Base-by-base conservation (phyloP, 306 rosid genomes). In the Benincasa hispida region DNA sequence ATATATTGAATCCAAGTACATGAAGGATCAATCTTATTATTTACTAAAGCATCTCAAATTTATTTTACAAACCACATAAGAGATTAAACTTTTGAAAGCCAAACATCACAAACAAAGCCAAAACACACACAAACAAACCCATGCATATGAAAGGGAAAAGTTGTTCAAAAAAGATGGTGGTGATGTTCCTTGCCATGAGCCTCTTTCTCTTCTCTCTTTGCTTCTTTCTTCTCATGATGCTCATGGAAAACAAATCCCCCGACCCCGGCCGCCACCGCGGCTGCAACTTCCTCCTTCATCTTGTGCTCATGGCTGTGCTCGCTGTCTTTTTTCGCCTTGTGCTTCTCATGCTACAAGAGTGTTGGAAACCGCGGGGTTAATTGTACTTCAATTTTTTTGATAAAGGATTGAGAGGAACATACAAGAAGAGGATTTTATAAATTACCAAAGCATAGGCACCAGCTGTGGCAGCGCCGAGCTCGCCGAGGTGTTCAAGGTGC, bases 231-330 rank as follows among this genome's bases (percentile, higher is more conserved):
- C 34, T 89, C 93, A 35, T 89, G 94, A 61, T 83, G 93, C 82
- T 92, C 98, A 59, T 92, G 96, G 82, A 92, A 87, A 39, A 88
- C 91, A 39, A 62, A 88, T 0, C 98, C 96, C 5, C 92, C 94
- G 0, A 91, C 37, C 74, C 89, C 96, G 4, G 86, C 90, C 12
- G 91, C 91, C 15, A 83, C 92, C 0, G 28, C 88, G 0, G 90
- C 94, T 8, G 89, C 96, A 14, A 89, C 30, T 80, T 92, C 98
- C 82, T 92, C 98, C 78, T 84, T 89, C 50, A 89, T 76, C 92
- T 87, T 90, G 90, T 90, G 98, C 83, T 45, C 87, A 74, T 85
- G 91, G 12, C 83, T 87, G 6, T 89, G 30, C 72, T 92, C 93
- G 18, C 92, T 88, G 65, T 92, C 98, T 68, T 88, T 87, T 82